These are phyloP conservation scores for Diaporthe vaccinii DNA, from an alignment of 2,329 filamentous ascomycete genomes.

Conservation along the genomic window DNA sequence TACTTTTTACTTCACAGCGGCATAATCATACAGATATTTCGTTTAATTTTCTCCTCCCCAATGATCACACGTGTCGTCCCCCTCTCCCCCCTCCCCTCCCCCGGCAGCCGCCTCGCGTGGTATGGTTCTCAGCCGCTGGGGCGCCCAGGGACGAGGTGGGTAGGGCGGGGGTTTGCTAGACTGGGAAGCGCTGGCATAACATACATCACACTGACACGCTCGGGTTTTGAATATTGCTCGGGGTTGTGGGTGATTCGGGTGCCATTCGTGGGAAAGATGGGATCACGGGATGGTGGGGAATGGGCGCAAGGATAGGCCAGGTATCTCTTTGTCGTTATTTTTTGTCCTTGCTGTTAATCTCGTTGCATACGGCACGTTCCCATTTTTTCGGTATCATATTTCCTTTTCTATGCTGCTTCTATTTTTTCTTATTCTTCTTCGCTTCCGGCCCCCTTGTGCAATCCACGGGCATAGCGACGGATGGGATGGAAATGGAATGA, in stretches of 20 bases:
- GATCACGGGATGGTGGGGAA: slow-evolving; percentile 10
- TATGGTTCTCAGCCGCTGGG: slow-evolving; percentile 7
- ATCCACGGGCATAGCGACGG: slow-evolving; percentile 19
- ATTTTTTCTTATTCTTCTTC: background rate
- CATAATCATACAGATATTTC: slow-evolving; percentile 18
- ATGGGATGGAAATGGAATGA: slow-evolving; percentile 35
- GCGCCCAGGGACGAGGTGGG: background rate
- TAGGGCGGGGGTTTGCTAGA: background rate
- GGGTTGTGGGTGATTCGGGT: background rate
- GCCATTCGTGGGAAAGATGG: slow-evolving; percentile 5
- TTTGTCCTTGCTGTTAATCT: background rate
- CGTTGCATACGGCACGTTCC: background rate
- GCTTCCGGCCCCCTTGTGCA: background rate
- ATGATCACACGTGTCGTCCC: background rate
- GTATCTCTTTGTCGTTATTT: background rate
- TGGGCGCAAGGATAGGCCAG: slow-evolving; percentile 7
- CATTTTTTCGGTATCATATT: background rate
- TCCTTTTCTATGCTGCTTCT: slow-evolving; percentile 4
- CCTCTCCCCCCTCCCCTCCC: background rate
- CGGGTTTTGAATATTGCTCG: slow-evolving; percentile 26
- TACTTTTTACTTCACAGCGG: slow-evolving; percentile 27
- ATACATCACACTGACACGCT: slow-evolving; percentile 18
- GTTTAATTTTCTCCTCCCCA: background rate
- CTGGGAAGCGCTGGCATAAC: slow-evolving; percentile 8
- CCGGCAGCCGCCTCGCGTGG: background rate